Evolutionary conservation across 257 asterid genomes (phyloP), one percentile per base, ranked within the genome.

Genomic region (Leptodermis oblonga): DNA sequence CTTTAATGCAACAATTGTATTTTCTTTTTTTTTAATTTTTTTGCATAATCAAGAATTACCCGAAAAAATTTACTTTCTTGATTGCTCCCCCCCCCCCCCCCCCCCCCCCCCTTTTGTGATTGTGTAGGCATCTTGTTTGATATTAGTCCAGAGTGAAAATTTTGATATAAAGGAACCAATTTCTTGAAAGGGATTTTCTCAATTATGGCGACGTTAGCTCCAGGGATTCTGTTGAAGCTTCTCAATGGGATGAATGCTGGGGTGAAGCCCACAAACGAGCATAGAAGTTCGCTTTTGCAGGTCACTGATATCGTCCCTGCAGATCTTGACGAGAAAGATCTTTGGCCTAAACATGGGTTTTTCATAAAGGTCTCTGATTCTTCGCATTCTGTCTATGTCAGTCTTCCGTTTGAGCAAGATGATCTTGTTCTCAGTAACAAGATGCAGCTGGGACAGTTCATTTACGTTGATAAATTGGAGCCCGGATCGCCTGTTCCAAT

Each of bases 401-500:
- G 97, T 73, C 84, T 90, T 13, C 98, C 96, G 0, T 83, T 82
- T 69, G 97, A 92, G 18, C 98, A 92, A 62, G 98, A 84, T 83
- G 97, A 92, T 62, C 94, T 89, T 33, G 98, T 92, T 62, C 70
- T 90, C 71, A 92, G 97, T 83, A 88, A 92, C 83, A 92, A 92
- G 73, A 84, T 92, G 88, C 95, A 92, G 71, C 43, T 90, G 12
- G 97, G 97, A 12, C 97, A 92, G 79, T 90, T 88, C 78, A 84
- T 92, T 23, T 92, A 92, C 63, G 88, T 92, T 7, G 98, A 92
- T 30, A 69, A 77, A 12, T 77, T 92, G 45, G 97, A 92, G 70
- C 95, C 96, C 3, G 96, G 96, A 0, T 92, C 98, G 3, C 98
- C 98, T 4, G 97, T 92, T 41, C 98, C 98, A 0, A 54, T 90